Evolutionary conservation across 108 stramenopile species (phyloP), one percentile per base, ranked within the genome.

Genomic region (Cyclotella kingstonii): DNA sequence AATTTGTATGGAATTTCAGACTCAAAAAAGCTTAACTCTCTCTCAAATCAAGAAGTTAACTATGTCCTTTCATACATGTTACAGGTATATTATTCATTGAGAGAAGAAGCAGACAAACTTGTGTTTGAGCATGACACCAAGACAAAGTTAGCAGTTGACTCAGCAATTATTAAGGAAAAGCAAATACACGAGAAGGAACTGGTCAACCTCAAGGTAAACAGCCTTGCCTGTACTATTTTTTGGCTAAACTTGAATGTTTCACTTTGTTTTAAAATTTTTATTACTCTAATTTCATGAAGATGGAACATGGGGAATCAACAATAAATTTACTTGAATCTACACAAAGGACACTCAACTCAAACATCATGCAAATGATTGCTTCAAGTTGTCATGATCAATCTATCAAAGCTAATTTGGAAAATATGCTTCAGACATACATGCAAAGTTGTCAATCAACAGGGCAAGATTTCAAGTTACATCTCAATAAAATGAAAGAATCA

Each of bases 281-380:
- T 38, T 12, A 12, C 8, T 38, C 36, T 19, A 38, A 18, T 21
- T 54, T 19, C 17, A 1, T 4, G 0, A 19, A 60, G 59, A 58
- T 81, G 55, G 63, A 84, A 41, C 83, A 84, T 44, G 63, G 71
- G 0, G 68, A 79, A 39, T 77, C 73, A 9, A 84, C 78, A n/a
- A 48, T 78, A 29, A 68, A 63, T 10, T 53, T 81, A 12, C 59
- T 84, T 18, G 78, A 84, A 41, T 63, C 73, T 9, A 84, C 83
- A 0, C 78, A 77, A 57, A 65, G 52, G 33, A 50, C 78, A 3
- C 48, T 84, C 2, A 68, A 70, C 39, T 56, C 63, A 6, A 60
- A 72, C 29, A 68, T 84, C 22, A 58, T 36, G 29, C n/a, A 43
- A 29, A 64, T 76, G 34, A 57, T 71, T 26, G 54, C 34, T 12